Percentiles rank a stretch among this genome's conserved stretches.
These are phyloP conservation scores for Pleodorina starrii DNA, from an alignment of 139 green algal genomes.

Conservation along the genomic window DNA sequence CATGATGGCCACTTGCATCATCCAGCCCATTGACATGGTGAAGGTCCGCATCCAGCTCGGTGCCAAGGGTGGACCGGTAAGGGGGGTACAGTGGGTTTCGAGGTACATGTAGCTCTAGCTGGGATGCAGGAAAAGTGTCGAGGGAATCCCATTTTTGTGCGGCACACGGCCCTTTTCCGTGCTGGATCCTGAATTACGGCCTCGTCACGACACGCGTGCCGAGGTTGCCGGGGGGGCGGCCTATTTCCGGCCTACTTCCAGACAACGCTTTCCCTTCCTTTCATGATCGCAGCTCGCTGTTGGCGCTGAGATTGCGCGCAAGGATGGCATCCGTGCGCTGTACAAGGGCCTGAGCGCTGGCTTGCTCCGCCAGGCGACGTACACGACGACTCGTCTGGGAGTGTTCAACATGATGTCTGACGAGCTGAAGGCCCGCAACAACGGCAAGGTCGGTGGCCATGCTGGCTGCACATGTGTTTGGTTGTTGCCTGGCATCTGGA, in stretches of 20 bases:
- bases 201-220: too few species aligned
- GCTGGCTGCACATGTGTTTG: too few species aligned
- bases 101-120: background rate
- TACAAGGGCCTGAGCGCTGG: constrained; percentile 97
- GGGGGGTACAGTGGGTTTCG: constrained; percentile 26
- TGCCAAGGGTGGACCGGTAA: constrained; percentile 88
- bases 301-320: constrained; percentile 76
- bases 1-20: constrained; percentile 92
- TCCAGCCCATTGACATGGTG: constrained; percentile 98
- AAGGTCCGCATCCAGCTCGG: constrained; percentile 98
- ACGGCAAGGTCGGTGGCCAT: constrained; percentile 54
- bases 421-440: constrained; percentile 62
- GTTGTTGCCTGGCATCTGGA: background rate
- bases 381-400: constrained; percentile 98
- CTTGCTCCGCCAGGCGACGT: constrained; percentile 97
- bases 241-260: too few species aligned
- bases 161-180: too few species aligned
- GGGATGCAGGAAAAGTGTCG: too few species aligned
- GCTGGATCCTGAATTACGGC: too few species aligned
- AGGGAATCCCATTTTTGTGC: too few species aligned
- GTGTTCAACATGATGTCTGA: constrained; percentile 84
- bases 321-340: constrained; percentile 85
- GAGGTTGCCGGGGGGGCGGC: too few species aligned
- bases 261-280: too few species aligned
- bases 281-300: constrained; percentile 79